Conservation (phyloP, 139 green algal species). For the Tetradesmus lagerheimii region DNA sequence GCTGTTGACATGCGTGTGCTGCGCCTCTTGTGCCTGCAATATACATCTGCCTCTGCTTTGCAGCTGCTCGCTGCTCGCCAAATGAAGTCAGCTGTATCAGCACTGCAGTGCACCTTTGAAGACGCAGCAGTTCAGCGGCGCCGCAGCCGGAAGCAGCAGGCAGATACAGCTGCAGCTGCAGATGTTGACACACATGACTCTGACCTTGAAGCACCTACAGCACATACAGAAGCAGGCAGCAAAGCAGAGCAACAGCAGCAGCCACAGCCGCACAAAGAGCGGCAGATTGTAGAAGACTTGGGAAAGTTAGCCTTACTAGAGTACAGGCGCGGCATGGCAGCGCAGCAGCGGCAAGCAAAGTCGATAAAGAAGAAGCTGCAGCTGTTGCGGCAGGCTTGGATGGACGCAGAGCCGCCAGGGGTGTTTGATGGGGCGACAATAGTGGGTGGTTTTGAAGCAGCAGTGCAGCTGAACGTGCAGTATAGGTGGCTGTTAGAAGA, state of each 20-base stretch:
- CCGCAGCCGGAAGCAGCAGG: background rate
- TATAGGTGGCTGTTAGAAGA: background rate
- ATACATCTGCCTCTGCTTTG: background rate
- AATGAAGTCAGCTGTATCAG: background rate
- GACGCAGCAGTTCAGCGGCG: background rate
- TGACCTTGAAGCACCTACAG: background rate
- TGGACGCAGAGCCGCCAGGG: background rate
- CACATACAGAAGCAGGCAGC: background rate
- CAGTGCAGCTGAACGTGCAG: background rate
- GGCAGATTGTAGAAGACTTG: background rate
- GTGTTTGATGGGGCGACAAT: background rate
- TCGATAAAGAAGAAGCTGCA: background rate
- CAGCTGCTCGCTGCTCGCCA: background rate
- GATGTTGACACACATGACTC: too few relatives aligned
- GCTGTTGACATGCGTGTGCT: background rate
- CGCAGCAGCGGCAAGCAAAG: background rate
- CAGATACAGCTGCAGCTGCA: background rate
- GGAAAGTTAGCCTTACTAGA: background rate
- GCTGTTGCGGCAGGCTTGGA: background rate
- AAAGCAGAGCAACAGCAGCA: conserved; percentile 11
- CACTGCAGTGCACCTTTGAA: background rate
- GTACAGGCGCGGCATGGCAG: background rate
- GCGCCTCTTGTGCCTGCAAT: background rate
- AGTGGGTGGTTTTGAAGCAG: background rate
- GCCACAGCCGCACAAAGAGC: background rate